These are phyloP conservation scores for Globisporangium mamillatum DNA, from an alignment of 352 stramenopile species.

Conservation along the genomic window DNA sequence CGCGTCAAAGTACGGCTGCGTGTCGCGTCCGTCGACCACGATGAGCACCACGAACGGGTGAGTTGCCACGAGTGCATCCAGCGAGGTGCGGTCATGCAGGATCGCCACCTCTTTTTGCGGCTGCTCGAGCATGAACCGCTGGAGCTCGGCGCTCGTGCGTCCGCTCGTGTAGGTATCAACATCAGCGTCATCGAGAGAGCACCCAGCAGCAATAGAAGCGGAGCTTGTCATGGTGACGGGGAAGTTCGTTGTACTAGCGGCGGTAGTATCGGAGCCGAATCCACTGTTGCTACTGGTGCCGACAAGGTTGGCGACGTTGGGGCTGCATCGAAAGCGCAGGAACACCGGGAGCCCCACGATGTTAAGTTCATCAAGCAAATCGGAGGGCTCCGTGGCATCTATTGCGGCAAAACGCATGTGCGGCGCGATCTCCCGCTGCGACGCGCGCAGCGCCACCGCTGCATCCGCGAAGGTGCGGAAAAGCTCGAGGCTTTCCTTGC, in stretches of 20 bases:
- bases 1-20: constrained; percentile 31
- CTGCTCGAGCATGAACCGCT: constrained; percentile 31
- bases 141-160: constrained; percentile 35
- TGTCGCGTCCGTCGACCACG: constrained; percentile 30
- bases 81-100: constrained; percentile 12
- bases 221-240: background rate
- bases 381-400: constrained; percentile 21
- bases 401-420: constrained; percentile 27
- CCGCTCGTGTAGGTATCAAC: constrained; percentile 32
- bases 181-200: constrained; percentile 14
- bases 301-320: constrained; percentile 3
- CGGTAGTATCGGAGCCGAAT: background rate
- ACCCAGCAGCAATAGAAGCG: background rate
- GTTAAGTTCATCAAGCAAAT: constrained; percentile 14
- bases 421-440: constrained; percentile 14
- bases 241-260: background rate
- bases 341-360: constrained; percentile 30
- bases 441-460: constrained; percentile 22
- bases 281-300: background rate
- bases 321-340: constrained; percentile 29
- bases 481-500: constrained; percentile 29
- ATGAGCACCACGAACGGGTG: constrained; percentile 34
- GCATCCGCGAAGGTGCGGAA: constrained; percentile 31
- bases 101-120: constrained; percentile 22
- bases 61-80: constrained; percentile 19